Percentiles rank a stretch among this genome's conserved stretches.
phyloP scores from a whole-genome alignment of 2,329 filamentous ascomycete species.

The Aspergillus sp. region DNA sequence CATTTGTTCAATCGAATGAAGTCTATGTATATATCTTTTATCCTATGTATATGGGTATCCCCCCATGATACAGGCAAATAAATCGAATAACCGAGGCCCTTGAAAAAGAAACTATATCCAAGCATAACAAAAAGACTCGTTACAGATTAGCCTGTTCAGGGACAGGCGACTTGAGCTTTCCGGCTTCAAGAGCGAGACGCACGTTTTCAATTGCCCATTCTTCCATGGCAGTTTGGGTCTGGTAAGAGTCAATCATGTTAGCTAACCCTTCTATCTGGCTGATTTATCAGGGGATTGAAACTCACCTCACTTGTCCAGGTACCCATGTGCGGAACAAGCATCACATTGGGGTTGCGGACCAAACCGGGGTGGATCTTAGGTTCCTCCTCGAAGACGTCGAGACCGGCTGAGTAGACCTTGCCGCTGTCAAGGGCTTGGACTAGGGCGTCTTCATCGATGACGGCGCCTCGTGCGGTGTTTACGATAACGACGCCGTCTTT shows the following conservation, averaged over 20 bases:
- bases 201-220: slow-evolving; percentile 71
- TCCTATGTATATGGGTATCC: no score
- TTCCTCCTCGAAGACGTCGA: slow-evolving; percentile 82
- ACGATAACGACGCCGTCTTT: slow-evolving; percentile 72
- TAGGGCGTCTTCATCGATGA: slow-evolving; percentile 76
- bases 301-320: slow-evolving; percentile 67
- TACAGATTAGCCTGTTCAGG: slow-evolving; percentile 59
- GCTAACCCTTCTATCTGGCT: background rate
- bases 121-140: background rate
- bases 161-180: slow-evolving; percentile 64
- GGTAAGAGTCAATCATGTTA: background rate
- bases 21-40: no score
- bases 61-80: no score
- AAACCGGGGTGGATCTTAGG: slow-evolving; percentile 71
- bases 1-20: no score
- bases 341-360: slow-evolving; percentile 63
- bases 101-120: no score
- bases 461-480: slow-evolving; percentile 77
- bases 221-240: slow-evolving; percentile 62
- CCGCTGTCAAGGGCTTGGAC: slow-evolving; percentile 68
- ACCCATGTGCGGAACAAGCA: slow-evolving; percentile 81
- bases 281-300: background rate
- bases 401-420: slow-evolving; percentile 64
- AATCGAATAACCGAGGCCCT: no score
- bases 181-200: slow-evolving; percentile 55